Base-by-base conservation (phyloP, 495 filamentous ascomycete genomes). In the Articulospora tetracladia region DNA sequence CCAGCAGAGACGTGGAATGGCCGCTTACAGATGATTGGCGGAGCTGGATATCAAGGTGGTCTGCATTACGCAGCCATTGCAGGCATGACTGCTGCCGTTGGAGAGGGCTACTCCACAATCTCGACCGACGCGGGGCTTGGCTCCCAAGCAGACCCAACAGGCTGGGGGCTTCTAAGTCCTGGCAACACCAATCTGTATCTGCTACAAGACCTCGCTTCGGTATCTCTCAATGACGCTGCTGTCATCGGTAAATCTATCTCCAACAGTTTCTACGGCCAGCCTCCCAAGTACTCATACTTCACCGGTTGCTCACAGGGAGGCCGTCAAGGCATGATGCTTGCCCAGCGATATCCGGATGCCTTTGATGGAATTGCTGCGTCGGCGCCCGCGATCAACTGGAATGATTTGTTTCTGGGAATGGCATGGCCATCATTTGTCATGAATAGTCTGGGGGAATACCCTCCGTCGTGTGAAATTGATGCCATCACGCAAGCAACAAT, bases 281-380 rank as follows among this genome's bases (percentile, higher is more conserved):
- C 44, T 0, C 69, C 74, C 0, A 48, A 55, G 8, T 77, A 68
- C 58, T 76, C 74, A 12, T 80, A 79, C 61, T 80, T 64, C 58
- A 77, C 64, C 58, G 76, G 77, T 6, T 80, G 76, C 56, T 77
- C 74, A 13, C 73, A 70, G 59, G 76, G 74, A 19, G 76, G 77
- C 12, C 69, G 76, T 0, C 74, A 77, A 53, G 77, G 76, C 10
- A 19, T 76, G n/a, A 65, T 70, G 60, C 44, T 75, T 8, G 75
- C 77, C 2, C 76, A 79, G 59, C 66, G 69, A n/a, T 75, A 76
- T 61, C 76, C 76, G 2, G 53, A 56, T 0, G 69, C 67, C 1
- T 80, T 69, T 58, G 75, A 77, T 47, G 74, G 75, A 0, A 77
- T 76, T 56, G 64, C 72, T 44, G 75, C 74, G 3, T 69, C 61